Evolutionary conservation across 139 green algal genomes (phyloP), one percentile per base, ranked within the genome.

Genomic region (Chlamydomonas sp.): DNA sequence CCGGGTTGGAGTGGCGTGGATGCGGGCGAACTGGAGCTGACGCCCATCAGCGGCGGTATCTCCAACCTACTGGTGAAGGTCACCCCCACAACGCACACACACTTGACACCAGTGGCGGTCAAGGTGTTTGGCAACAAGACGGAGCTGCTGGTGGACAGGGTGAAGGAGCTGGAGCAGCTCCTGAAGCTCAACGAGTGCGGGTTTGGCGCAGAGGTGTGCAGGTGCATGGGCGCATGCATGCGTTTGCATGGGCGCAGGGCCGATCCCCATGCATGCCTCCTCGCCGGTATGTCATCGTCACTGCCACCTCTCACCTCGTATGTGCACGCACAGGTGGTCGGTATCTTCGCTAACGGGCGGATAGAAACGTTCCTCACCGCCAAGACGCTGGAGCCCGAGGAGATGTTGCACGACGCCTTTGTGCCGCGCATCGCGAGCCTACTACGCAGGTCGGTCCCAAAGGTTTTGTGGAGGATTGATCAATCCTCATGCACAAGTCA

Each of bases 91-190:
- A n/a, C n/a, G n/a, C n/a, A n/a, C n/a, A n/a, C n/a, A n/a, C 4
- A 35, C 30, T 64, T 82, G 28, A 30, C 48, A 28, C 67, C 86
- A 28, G 86, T 96, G 10, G 81, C 83, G 1, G 75, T 96, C n/a
- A 85, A 94, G 35, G 79, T 96, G 2, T 97, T 96, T 75, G 92
- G 92, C 2, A 79, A 88, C 35, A 88, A 92, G 50, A 97, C 92
- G 0, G 92, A 97, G 38, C 65, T 84, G 39, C 72, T 97, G 13
- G 90, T 97, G 16, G 84, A 96, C 72, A 67, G 92, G 1, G 57
- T 75, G 2, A 38, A 75, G 13, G 92, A 97, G 75, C 66, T 80
- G 48, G 28, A 72, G 2, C 66, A 75, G 16, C 73, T 94, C 49
- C 35, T 80, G 35, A 70, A 82, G 5, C 81, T 95, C 5, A 87